Evolutionary conservation across 306 rosid genomes (phyloP), one percentile per base, ranked within the genome.

Genomic region (Luffa acutangula): DNA sequence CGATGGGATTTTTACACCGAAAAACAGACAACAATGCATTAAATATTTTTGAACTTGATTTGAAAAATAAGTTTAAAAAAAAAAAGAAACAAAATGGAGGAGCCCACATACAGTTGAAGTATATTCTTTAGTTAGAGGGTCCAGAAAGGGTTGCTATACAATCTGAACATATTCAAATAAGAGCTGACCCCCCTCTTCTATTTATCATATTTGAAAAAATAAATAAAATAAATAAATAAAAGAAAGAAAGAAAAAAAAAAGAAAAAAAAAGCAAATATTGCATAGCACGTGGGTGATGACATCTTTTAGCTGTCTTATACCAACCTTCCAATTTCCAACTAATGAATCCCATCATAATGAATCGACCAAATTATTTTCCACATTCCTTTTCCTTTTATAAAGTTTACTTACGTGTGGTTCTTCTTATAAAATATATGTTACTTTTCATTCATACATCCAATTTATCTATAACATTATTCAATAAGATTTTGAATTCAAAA

Each of bases 261-360:
- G 41, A 5, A 5, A 45, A 21, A 12, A 18, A 49, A 51, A 65
- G 31, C 72, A 78, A 73, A 84, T 80, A 78, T 80, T 34, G 77
- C 14, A 49, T 15, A 8, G 82, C 96, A 93, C 97, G 79, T 93
- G 96, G 90, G 49, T 77, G 81, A 85, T 63, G 83, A 21, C 84
- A 83, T 43, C 51, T 80, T 36, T 51, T 41, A 80, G 72, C 67
- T 80, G 78, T 70, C 78, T 74, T 74, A 33, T 49, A 33, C 60
- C 78, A 74, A 73, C 45, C 77, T 49, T 48, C 77, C 42, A 48
- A 72, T 72, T 25, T 69, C 77, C 77, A 72, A 46, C 77, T 48
- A 48, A 49, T 72, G 5, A 72, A 4, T 54, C 54, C 2, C 51
- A 67, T 41, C 51, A 9, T 42, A 66, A 39, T 66, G 14, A 70